Percentiles rank a stretch among this genome's conserved stretches.
Evolutionary conservation across 2,329 filamentous ascomycete genomes (phyloP).

Genomic region (Fusarium algeriense): DNA sequence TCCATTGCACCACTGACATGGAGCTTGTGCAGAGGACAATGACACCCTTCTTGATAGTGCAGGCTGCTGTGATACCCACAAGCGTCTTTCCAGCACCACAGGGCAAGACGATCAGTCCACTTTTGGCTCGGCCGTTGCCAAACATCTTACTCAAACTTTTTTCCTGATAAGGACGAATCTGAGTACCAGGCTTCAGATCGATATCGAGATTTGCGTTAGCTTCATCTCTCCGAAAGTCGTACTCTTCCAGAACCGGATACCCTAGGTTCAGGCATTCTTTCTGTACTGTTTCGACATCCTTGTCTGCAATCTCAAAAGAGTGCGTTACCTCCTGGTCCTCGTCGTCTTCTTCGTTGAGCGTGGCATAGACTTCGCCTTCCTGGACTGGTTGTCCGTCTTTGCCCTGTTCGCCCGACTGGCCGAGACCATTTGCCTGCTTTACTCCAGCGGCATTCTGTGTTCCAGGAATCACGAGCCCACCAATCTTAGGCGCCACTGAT

Average conservation of each 20-base stretch:
- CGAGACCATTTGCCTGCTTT: conserved; percentile 72
- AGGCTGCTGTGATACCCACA: conserved; percentile 97
- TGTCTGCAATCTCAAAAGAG: conserved; percentile 89
- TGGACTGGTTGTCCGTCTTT: conserved; percentile 65
- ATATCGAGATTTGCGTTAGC: conserved; percentile 93
- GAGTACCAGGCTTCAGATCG: conserved; percentile 87
- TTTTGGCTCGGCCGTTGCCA: conserved; percentile 95
- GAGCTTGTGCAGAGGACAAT: conserved; percentile 96
- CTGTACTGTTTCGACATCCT: conserved; percentile 86
- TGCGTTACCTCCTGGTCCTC: conserved; percentile 90
- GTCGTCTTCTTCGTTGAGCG: conserved; percentile 85
- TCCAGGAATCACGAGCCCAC: conserved; percentile 89
- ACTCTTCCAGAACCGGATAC: conserved; percentile 92
- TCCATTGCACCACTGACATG: conserved; percentile 98
- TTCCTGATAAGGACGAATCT: conserved; percentile 95
- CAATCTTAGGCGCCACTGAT: conserved; percentile 86
- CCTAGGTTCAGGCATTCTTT: conserved; percentile 89
- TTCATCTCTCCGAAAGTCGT: conserved; percentile 94
- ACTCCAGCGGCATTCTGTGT: conserved; percentile 93
- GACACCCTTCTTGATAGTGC: conserved; percentile 96
- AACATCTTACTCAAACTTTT: conserved; percentile 99
- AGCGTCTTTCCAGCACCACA: conserved; percentile 97
- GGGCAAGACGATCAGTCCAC: conserved; percentile 95
- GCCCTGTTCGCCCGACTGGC: conserved; percentile 51
- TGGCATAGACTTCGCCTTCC: conserved; percentile 77